Percentiles rank a stretch among this genome's conserved stretches.
Evolutionary conservation across 2,329 filamentous ascomycete species (phyloP).

Genomic region (Simplicillium aogashimaense): DNA sequence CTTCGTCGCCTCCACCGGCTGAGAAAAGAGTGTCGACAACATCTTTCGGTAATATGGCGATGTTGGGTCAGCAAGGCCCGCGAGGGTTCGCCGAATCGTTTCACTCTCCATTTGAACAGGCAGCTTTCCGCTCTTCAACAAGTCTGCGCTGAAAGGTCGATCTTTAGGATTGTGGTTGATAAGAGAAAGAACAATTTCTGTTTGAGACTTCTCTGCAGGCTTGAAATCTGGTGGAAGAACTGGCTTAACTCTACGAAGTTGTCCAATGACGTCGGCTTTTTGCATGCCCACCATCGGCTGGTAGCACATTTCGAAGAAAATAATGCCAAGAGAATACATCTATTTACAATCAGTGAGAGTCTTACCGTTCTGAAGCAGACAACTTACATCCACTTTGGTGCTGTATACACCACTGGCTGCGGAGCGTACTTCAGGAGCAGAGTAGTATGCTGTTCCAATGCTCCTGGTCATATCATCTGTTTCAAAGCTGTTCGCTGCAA

Average conservation of each 20-base stretch:
- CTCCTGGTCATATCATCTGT: constrained; percentile 59
- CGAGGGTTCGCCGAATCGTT: constrained; percentile 73
- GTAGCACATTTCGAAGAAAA: constrained; percentile 97
- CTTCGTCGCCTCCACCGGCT: constrained; percentile 67
- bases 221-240: constrained; percentile 65
- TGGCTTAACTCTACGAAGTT: constrained; percentile 58
- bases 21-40: constrained; percentile 73
- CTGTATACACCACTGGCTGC: constrained; percentile 70
- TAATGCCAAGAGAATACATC: constrained; percentile 96
- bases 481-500: constrained; percentile 29
- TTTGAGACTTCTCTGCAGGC: constrained; percentile 60
- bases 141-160: constrained; percentile 70
- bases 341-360: constrained; percentile 16
- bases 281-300: constrained; percentile 57
- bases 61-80: constrained; percentile 68
- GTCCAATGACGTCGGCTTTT: constrained; percentile 52
- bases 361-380: constrained; percentile 1
- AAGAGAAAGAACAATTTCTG: constrained; percentile 68
- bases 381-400: constrained; percentile 76
- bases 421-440: constrained; percentile 83
- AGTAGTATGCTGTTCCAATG: constrained; percentile 76
- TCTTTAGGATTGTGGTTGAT: constrained; percentile 75
- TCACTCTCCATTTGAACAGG: constrained; percentile 91
- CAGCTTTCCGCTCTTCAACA: constrained; percentile 77
- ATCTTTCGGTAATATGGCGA: constrained; percentile 88